Conservation (phyloP, 2,329 filamentous ascomycete species). For the Decorospora gaudefroyi region DNA sequence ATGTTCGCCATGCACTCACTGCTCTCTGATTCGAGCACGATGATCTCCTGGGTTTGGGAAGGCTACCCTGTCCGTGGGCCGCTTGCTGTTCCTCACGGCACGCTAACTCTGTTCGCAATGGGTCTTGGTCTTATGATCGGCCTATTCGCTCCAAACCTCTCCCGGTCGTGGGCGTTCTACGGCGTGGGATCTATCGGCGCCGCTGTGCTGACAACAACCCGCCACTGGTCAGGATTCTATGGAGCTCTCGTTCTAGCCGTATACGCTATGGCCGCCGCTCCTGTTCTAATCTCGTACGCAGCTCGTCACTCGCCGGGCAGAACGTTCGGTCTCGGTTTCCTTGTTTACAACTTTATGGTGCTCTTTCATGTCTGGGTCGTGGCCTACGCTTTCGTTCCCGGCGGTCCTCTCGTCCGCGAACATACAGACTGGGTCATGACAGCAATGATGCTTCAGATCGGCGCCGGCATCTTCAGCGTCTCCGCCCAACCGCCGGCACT, state of each 20-base stretch:
- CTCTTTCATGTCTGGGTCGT: constrained; percentile 99
- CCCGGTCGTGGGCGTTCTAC: constrained; percentile 78
- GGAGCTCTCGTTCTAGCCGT: constrained; percentile 75
- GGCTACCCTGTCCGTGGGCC: constrained; percentile 90
- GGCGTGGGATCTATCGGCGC: constrained; percentile 79
- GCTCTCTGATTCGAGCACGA: constrained; percentile 95
- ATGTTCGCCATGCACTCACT: constrained; percentile 91
- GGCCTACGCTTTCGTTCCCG: constrained; percentile 96
- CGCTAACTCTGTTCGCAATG: constrained; percentile 85
- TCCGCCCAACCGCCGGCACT: constrained; percentile 56
- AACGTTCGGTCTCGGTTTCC: constrained; percentile 85
- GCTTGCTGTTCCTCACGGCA: constrained; percentile 85
- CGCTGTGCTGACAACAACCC: constrained; percentile 72
- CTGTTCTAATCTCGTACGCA: constrained; percentile 75
- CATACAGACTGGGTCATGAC: constrained; percentile 96
- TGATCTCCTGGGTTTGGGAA: constrained; percentile 99
- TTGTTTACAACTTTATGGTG: constrained; percentile 90
- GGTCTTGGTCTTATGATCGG: constrained; percentile 76
- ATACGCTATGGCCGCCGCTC: constrained; percentile 80
- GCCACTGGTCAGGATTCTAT: constrained; percentile 87
- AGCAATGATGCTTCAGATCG: constrained; percentile 80
- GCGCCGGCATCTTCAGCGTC: constrained; percentile 77
- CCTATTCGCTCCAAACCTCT: constrained; percentile 70
- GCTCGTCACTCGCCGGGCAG: constrained; percentile 74
- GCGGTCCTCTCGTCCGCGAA: constrained; percentile 88